Conservation (phyloP, 2,329 filamentous ascomycete species). For the Fusarium tuaranense region DNA sequence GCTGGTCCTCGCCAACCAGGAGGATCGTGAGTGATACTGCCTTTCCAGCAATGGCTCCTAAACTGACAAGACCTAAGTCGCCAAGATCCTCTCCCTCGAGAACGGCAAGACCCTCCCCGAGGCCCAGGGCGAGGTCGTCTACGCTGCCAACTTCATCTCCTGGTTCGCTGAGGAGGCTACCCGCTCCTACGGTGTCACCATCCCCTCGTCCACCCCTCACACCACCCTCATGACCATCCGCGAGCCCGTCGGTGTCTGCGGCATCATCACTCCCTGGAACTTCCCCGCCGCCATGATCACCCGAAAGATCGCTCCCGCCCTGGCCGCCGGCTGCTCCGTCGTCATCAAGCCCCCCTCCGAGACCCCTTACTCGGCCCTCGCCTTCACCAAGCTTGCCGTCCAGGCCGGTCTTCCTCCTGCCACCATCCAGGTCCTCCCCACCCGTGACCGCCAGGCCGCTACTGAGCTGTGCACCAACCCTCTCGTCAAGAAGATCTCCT, state of each 20-base stretch:
- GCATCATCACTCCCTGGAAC: slow-evolving; percentile 60
- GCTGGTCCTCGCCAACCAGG: slow-evolving; percentile 43
- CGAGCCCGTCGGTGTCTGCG: slow-evolving; percentile 50
- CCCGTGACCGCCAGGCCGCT: slow-evolving; percentile 45
- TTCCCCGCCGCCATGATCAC: slow-evolving; percentile 47
- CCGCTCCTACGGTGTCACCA: slow-evolving; percentile 68
- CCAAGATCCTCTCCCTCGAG: slow-evolving; percentile 57
- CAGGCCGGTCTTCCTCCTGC: slow-evolving; percentile 76
- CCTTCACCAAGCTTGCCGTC: slow-evolving; percentile 74
- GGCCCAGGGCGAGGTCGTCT: slow-evolving; percentile 66
- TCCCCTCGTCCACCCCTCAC: slow-evolving; percentile 69
- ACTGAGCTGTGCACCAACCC: slow-evolving; percentile 46
- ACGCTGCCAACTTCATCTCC: slow-evolving; percentile 64
- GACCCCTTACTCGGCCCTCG: slow-evolving; percentile 79
- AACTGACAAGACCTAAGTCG: slow-evolving; percentile 39
- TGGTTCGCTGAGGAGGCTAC: slow-evolving; percentile 67
- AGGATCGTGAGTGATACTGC: slow-evolving; percentile 39
- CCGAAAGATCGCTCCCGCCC: slow-evolving; percentile 62
- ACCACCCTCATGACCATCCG: slow-evolving; percentile 79
- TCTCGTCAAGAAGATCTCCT: slow-evolving; percentile 68
- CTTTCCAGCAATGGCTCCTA: neutral
- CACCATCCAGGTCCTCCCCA: slow-evolving; percentile 46
- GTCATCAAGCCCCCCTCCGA: slow-evolving; percentile 79
- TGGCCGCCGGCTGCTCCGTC: slow-evolving; percentile 84
- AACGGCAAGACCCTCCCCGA: slow-evolving; percentile 69